phyloP scores from a whole-genome alignment of 108 stramenopile genomes.

The Fistulifera pelliculosa region DNA sequence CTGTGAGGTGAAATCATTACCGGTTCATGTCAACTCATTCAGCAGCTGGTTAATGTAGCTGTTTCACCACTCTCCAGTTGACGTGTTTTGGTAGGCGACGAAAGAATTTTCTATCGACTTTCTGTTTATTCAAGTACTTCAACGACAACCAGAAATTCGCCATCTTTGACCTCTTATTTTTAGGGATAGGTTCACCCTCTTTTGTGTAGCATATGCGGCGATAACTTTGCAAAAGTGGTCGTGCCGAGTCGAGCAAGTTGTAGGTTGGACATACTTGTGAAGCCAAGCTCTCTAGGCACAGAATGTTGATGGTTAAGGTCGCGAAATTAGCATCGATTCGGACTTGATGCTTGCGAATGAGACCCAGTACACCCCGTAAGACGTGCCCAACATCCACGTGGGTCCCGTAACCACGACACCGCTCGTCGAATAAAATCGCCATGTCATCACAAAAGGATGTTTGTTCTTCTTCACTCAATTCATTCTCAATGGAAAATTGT shows the following conservation, averaged over 20 bases:
- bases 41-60: too few species aligned
- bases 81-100: background rate
- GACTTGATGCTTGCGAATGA: slow-evolving; percentile 54
- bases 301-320: slow-evolving; percentile 70
- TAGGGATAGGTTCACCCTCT: slow-evolving; percentile 1
- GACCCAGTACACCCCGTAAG: slow-evolving; percentile 48
- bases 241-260: slow-evolving; percentile 71
- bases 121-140: slow-evolving; percentile 1
- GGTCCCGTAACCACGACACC: slow-evolving; percentile 68
- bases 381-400: slow-evolving; percentile 69
- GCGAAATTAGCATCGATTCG: slow-evolving; percentile 78
- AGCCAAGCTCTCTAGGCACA: slow-evolving; percentile 75
- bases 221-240: slow-evolving; percentile 49
- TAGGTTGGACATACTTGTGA: slow-evolving; percentile 53
- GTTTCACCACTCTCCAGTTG: too few species aligned
- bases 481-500: slow-evolving; percentile 40
- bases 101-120: slow-evolving; percentile 1
- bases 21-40: too few species aligned
- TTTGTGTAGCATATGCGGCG: slow-evolving; percentile 7
- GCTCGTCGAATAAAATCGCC: slow-evolving; percentile 35
- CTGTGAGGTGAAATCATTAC: too few species aligned
- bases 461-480: slow-evolving; percentile 20
- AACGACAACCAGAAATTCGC: slow-evolving; percentile 1
- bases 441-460: slow-evolving; percentile 49
- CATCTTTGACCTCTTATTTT: background rate